A percentile compares a stretch with the other conserved stretches of the same genome.
Conservation (phyloP, 2,329 filamentous ascomycete species). For the Nigrograna mackinnonii region DNA sequence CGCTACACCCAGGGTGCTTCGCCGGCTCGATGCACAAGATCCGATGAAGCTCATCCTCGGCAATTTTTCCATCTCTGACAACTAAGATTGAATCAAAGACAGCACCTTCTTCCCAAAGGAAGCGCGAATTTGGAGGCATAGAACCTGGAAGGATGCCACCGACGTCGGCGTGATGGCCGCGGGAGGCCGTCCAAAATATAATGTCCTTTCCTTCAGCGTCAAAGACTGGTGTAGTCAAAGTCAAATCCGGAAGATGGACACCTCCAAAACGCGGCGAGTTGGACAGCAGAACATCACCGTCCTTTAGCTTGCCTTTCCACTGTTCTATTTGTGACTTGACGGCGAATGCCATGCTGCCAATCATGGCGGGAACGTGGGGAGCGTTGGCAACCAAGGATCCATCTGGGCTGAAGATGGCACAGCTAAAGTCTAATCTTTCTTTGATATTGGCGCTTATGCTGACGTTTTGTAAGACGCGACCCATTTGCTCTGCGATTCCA, state of each 20-base stretch:
- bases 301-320: background rate
- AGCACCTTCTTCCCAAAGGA: conserved; percentile 51
- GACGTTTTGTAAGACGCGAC: background rate
- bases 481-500: background rate
- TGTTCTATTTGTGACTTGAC: background rate
- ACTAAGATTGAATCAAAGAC: conserved; percentile 31
- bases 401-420: background rate
- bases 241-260: conserved; percentile 73
- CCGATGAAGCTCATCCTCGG: conserved; percentile 32
- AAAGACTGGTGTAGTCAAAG: conserved; percentile 71
- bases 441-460: background rate
- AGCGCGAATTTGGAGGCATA: conserved; percentile 48
- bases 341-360: background rate
- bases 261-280: background rate
- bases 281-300: background rate
- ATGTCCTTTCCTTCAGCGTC: conserved; percentile 64
- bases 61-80: conserved; percentile 35
- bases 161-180: conserved; percentile 79
- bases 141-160: conserved; percentile 49
- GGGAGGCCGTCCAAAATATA: conserved; percentile 75
- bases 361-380: background rate
- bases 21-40: conserved; percentile 26
- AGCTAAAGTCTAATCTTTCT: background rate
- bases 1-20: conserved; percentile 42
- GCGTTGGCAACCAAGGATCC: background rate